Base-by-base conservation (phyloP, 1,139 yeast species). In the Protomyces macrosporus region DNA sequence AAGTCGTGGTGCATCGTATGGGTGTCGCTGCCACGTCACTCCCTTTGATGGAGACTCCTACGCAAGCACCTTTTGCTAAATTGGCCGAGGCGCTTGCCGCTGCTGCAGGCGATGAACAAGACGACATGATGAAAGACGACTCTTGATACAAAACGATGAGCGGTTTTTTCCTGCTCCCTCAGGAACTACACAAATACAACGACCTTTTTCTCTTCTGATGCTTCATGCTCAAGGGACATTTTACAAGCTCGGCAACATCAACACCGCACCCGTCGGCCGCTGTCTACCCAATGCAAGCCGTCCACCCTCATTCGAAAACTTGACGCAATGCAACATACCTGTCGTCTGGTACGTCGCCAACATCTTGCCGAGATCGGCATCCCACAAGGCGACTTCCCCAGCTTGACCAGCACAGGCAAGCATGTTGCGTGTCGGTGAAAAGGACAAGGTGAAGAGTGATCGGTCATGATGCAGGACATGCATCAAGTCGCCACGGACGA, bases 391-490 rank as follows among this genome's bases (percentile, higher is more conserved):
- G 32, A 57, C 55, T 23, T 54, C 61, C 30, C 64, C 64, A 34
- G 55, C 64, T 36, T 54, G 55, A 4, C 63, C 60, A 9, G 60
- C 62, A 6, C 66, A 50, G n/a, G 65, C 66, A 23, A 64, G 53
- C n/a, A 58, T 14, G 36, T 58, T 59, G 16, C 48, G 16, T 32
- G 60, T 51, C 23, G 48, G 50, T n/a, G 53, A 56, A 45, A 55
- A 45, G 40, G 57, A 45, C 30, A 56, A 30, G n/a, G 55, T 50
- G 39, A 60, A 48, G 45, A 56, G 50, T 23, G 66, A 48, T 16
- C 62, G 55, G 39, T 54, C 65, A 40, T 60, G 63, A 36, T 55
- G 60, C 42, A 64, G 57, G 33, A 45, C 45, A 30, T 62, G 64
- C 54, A 60, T 39, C 16, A 60, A 52, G 14, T 53, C 58, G 14